Evolutionary conservation across 352 stramenopile genomes (phyloP).

Genomic region (Pythium rishiriense): DNA sequence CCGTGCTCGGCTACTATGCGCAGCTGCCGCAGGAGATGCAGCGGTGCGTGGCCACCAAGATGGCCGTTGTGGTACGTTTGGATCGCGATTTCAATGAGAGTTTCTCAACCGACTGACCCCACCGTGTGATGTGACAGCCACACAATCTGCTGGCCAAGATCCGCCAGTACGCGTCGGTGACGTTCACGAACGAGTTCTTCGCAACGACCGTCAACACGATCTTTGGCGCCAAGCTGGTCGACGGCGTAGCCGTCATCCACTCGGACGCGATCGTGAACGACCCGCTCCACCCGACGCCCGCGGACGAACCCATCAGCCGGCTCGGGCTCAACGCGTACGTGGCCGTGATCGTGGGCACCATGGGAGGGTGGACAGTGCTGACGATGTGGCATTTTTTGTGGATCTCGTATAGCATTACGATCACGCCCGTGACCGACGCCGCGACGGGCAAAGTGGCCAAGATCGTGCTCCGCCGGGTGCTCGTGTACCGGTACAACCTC

Average conservation of each 20-base stretch:
- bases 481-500: conserved; percentile 29
- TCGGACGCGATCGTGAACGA: conserved; percentile 54
- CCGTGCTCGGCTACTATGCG: conserved; percentile 41
- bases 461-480: conserved; percentile 26
- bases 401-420: conserved; percentile 6
- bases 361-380: too few relatives aligned
- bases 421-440: conserved; percentile 23
- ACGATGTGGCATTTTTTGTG: too few relatives aligned
- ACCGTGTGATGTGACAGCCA: conserved; percentile 14
- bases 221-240: conserved; percentile 32
- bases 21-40: conserved; percentile 37
- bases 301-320: conserved; percentile 19
- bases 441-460: conserved; percentile 22
- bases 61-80: conserved; percentile 29
- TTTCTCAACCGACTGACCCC: background rate
- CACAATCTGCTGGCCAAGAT: conserved; percentile 35
- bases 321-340: conserved; percentile 30
- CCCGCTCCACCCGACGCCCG: conserved; percentile 29
- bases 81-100: background rate
- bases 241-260: conserved; percentile 39
- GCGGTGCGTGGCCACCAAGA: conserved; percentile 30
- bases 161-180: conserved; percentile 42
- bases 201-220: conserved; percentile 42
- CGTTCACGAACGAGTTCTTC: conserved; percentile 48
- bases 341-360: too few relatives aligned